phyloP scores from a whole-genome alignment of 2,329 filamentous ascomycete genomes.

The Berkeleyomyces rouxiae region DNA sequence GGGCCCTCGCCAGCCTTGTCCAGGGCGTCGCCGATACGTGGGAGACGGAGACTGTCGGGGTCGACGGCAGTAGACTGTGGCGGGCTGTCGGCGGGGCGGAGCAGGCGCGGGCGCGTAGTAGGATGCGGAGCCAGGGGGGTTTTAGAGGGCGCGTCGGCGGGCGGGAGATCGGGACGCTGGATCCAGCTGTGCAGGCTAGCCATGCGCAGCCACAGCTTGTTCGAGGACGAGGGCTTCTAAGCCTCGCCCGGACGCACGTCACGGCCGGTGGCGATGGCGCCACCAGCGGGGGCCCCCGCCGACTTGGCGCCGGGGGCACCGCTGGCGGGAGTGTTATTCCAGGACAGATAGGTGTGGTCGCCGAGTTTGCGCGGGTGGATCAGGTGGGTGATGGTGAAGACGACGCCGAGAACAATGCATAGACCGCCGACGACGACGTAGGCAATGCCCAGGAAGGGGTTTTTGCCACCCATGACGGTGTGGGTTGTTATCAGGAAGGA shows the following conservation, averaged over 20 bases:
- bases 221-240: conserved; percentile 21
- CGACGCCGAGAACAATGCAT: conserved; percentile 70
- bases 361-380: conserved; percentile 92
- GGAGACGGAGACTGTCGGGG: neutral
- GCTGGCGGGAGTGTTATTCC: conserved; percentile 52
- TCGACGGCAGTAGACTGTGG: neutral
- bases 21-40: neutral
- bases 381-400: conserved; percentile 83
- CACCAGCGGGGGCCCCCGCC: conserved; percentile 17
- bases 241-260: conserved; percentile 31
- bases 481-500: conserved; percentile 76
- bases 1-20: neutral
- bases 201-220: conserved; percentile 16
- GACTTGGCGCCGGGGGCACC: conserved; percentile 24
- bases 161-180: neutral
- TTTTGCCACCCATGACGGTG: conserved; percentile 86
- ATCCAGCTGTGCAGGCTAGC: neutral
- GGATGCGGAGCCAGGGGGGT: neutral
- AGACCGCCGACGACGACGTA: conserved; percentile 89
- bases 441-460: conserved; percentile 89
- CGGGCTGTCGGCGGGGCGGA: neutral
- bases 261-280: conserved; percentile 37
- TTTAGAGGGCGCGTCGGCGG: neutral
- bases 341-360: conserved; percentile 92
- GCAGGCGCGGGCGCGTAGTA: neutral